Evolutionary conservation across 78 protist species (phyloP).

Genomic region (Guillardia theta): DNA sequence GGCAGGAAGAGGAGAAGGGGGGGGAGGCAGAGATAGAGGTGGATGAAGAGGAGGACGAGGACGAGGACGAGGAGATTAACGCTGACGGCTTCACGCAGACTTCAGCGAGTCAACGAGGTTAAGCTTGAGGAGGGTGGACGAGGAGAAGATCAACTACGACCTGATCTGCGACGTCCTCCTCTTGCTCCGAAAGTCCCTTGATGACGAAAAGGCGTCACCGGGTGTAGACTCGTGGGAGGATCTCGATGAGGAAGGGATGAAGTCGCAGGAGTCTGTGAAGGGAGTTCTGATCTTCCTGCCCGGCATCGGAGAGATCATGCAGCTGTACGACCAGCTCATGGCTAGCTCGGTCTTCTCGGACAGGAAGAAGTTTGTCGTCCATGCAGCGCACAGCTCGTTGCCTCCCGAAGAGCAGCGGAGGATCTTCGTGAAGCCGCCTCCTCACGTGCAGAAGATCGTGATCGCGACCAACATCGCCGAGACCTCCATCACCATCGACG

Average conservation of each 20-base stretch:
- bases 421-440: neutral
- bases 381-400: neutral
- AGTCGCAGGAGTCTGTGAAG: too few species aligned
- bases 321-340: neutral
- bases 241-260: too few species aligned
- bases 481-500: slow-evolving; percentile 31
- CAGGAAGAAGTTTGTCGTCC: neutral
- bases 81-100: too few species aligned
- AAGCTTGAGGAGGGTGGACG: neutral
- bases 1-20: too few species aligned
- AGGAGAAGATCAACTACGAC: neutral
- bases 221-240: too few species aligned
- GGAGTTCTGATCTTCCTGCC: too few species aligned
- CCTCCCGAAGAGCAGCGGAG: neutral
- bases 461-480: neutral
- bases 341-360: neutral
- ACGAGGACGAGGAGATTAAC: too few species aligned
- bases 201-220: too few species aligned
- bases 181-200: too few species aligned
- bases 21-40: too few species aligned
- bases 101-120: neutral
- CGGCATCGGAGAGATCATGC: slow-evolving; percentile 32
- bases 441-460: slow-evolving; percentile 1
- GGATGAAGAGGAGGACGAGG: too few species aligned
- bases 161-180: neutral